Conservation (phyloP, 176 grass and related monocot species). For the Avena eriantha region DNA sequence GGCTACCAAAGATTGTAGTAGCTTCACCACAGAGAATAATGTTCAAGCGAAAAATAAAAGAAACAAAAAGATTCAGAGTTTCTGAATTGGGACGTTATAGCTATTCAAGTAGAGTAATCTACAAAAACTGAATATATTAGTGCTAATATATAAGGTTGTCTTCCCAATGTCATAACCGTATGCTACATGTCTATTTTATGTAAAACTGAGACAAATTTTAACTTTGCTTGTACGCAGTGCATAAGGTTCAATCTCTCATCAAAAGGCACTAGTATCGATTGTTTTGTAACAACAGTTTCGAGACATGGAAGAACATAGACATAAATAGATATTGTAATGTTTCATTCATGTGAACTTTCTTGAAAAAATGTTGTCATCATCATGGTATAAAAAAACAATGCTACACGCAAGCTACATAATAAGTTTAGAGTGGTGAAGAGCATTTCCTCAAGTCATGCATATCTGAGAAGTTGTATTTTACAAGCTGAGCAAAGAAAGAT, state of each 20-base stretch:
- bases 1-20: neutral
- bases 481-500: neutral
- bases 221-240: neutral
- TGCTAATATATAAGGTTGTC: neutral
- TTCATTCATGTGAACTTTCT: neutral
- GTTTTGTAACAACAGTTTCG: neutral
- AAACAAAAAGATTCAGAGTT: no score
- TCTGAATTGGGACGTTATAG: neutral
- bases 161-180: neutral
- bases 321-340: neutral
- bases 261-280: neutral
- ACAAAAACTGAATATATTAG: neutral
- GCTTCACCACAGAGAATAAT: neutral
- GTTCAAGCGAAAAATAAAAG: neutral
- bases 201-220: neutral
- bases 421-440: no score
- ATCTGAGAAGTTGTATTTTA: neutral
- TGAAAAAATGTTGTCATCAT: neutral
- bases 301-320: neutral
- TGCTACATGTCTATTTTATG: no score
- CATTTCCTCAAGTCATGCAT: neutral
- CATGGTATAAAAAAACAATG: neutral
- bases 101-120: neutral
- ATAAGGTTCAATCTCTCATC: neutral
- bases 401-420: neutral